Percentiles rank a stretch among this genome's conserved stretches.
These are phyloP conservation scores for Penicillium egyptiacum DNA, from an alignment of 495 filamentous ascomycete genomes.

Conservation along the genomic window DNA sequence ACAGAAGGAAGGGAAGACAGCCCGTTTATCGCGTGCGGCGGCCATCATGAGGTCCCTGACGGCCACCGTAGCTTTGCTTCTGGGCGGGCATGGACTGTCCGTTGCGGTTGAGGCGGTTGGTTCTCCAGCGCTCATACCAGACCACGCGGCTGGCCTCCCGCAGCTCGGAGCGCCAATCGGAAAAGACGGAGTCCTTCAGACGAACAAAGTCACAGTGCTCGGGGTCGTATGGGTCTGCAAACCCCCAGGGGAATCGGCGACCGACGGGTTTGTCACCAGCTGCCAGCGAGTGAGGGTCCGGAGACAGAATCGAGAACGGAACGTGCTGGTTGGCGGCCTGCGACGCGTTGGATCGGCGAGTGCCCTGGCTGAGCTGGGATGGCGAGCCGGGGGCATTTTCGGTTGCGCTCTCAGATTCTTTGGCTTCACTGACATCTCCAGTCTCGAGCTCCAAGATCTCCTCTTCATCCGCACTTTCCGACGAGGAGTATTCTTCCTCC, in stretches of 20 bases:
- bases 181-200: constrained; percentile 88
- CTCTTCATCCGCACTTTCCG: constrained; percentile 57
- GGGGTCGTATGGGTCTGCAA: constrained; percentile 86
- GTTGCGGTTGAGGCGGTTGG: constrained; percentile 58
- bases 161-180: constrained; percentile 87
- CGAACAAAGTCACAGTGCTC: constrained; percentile 94
- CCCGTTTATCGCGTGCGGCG: constrained; percentile 35
- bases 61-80: constrained; percentile 32
- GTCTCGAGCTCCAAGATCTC: constrained; percentile 29
- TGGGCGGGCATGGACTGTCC: constrained; percentile 22
- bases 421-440: constrained; percentile 26
- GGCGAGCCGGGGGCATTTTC: constrained; percentile 5
- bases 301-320: constrained; percentile 90
- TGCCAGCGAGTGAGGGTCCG: constrained; percentile 81
- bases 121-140: constrained; percentile 98
- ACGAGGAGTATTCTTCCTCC: constrained; percentile 62
- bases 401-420: constrained; percentile 8
- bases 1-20: constrained; percentile 15
- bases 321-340: constrained; percentile 47
- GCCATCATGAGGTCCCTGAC: constrained; percentile 35
- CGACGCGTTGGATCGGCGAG: constrained; percentile 26
- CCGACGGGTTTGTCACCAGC: constrained; percentile 59
- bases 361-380: constrained; percentile 21
- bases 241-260: constrained; percentile 92
- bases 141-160: constrained; percentile 87